These are phyloP conservation scores for Porodaedalea pini DNA, from an alignment of 1,284 basidiomycete genomes.

Conservation along the genomic window DNA sequence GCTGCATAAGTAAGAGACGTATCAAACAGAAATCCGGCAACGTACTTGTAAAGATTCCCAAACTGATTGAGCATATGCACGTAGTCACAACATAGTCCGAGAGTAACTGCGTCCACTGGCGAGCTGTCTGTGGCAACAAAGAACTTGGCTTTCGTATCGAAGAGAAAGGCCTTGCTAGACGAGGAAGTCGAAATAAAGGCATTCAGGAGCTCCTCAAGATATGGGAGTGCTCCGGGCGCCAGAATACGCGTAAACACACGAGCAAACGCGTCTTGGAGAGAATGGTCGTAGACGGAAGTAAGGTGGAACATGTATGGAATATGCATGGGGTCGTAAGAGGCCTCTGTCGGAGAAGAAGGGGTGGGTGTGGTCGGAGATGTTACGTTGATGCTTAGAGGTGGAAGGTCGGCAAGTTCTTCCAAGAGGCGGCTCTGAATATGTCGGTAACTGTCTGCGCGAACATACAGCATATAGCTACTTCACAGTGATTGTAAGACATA, in stretches of 20 bases:
- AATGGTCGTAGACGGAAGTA: conserved; percentile 88
- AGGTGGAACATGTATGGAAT: conserved; percentile 78
- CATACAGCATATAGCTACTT: conserved; percentile 10
- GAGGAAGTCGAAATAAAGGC: conserved; percentile 85
- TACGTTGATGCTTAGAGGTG: conserved; percentile 29
- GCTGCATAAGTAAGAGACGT: background rate
- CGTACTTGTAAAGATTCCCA: conserved; percentile 78
- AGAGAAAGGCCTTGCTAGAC: conserved; percentile 90
- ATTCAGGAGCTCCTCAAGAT: conserved; percentile 77
- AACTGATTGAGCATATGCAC: conserved; percentile 86
- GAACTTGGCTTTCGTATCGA: conserved; percentile 82
- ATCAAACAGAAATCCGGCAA: background rate
- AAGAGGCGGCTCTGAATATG: conserved; percentile 84
- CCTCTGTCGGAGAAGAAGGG: conserved; percentile 15
- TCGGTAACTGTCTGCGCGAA: conserved; percentile 71
- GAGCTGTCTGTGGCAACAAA: conserved; percentile 92
- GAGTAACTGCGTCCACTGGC: conserved; percentile 85
- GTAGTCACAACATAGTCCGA: conserved; percentile 89
- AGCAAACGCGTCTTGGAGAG: conserved; percentile 85
- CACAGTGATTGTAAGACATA: background rate
- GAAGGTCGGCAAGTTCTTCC: conserved; percentile 76
- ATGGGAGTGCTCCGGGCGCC: conserved; percentile 59
- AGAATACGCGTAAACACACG: conserved; percentile 68
- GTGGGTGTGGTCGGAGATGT: conserved; percentile 12
- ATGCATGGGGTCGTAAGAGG: conserved; percentile 45